A percentile compares a stretch with the other conserved stretches of the same genome.
Conservation (phyloP, 257 asterid genomes). For the Vinca minor region DNA sequence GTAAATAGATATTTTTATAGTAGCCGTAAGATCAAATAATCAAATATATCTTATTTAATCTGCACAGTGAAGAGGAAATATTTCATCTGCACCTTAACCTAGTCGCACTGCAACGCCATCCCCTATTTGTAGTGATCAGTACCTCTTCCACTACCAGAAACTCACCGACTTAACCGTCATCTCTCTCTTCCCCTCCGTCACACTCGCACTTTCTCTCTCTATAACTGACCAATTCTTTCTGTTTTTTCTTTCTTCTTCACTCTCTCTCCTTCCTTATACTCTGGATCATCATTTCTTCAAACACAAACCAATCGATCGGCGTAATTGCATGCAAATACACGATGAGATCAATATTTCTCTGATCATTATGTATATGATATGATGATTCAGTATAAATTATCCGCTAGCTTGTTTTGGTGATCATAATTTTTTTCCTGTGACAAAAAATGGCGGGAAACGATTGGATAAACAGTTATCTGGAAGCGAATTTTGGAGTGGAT, state of each 20-base stretch:
- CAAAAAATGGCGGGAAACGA: conserved; percentile 59
- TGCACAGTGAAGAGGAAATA: too few relatives aligned
- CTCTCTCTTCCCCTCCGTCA: not conserved
- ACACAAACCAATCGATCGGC: not conserved
- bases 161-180: conserved; percentile 1
- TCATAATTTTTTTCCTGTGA: too few relatives aligned
- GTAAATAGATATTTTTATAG: too few relatives aligned
- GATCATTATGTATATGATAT: too few relatives aligned
- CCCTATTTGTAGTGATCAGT: not conserved
- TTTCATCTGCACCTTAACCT: too few relatives aligned
- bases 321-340: not conserved
- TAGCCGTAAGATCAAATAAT: too few relatives aligned
- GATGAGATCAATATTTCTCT: not conserved
- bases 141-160: not conserved
- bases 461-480: conserved; percentile 71
- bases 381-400: too few relatives aligned
- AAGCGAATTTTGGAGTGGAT: conserved; percentile 70
- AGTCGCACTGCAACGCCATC: not conserved
- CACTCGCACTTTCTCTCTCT: not conserved
- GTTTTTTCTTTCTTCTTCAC: not conserved
- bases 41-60: too few relatives aligned
- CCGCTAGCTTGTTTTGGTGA: not conserved
- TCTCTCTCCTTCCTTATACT: not conserved
- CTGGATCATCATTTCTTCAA: not conserved
- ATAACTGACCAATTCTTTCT: not conserved